A percentile compares a stretch with the other conserved stretches of the same genome.
phyloP scores from a whole-genome alignment of 2,329 filamentous ascomycete genomes.

The Aspergillus novoparasiticus region DNA sequence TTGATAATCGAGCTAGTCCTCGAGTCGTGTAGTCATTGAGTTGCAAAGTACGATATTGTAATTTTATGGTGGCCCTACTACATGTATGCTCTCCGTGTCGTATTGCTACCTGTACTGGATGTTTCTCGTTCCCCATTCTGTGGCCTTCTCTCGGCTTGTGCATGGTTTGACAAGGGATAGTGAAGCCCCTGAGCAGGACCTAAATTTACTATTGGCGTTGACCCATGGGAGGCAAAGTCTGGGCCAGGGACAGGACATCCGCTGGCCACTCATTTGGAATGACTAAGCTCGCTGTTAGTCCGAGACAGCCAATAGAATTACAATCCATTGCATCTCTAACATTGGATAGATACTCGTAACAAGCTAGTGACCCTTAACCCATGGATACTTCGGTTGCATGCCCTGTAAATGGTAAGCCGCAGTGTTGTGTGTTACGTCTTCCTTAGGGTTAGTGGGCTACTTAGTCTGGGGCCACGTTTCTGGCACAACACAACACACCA shows the following conservation, averaged over 20 bases:
- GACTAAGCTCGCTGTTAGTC: not conserved
- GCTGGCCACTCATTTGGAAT: not conserved
- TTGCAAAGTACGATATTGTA: not conserved
- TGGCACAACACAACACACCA: not conserved
- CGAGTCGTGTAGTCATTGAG: not conserved
- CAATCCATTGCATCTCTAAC: not conserved
- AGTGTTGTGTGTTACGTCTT: not conserved
- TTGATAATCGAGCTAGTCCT: not conserved
- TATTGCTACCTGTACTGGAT: not conserved
- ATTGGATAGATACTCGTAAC: not conserved
- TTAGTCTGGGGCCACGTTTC: not conserved
- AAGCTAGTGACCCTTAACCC: not conserved
- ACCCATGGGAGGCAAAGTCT: slow-evolving; percentile 1
- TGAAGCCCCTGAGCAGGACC: not conserved
- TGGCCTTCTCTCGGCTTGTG: not conserved
- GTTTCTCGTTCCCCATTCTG: not conserved
- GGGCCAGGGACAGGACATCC: slow-evolving; percentile 5
- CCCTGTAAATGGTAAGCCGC: not conserved
- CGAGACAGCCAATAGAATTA: not conserved
- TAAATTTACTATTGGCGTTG: not conserved
- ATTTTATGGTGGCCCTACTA: not conserved
- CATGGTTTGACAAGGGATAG: not conserved
- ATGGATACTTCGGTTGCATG: not conserved
- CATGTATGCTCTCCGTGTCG: not conserved
- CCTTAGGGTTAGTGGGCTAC: not conserved